Base-by-base conservation (phyloP, 768 basidiomycete genomes). In the Galerina sulciceps region DNA sequence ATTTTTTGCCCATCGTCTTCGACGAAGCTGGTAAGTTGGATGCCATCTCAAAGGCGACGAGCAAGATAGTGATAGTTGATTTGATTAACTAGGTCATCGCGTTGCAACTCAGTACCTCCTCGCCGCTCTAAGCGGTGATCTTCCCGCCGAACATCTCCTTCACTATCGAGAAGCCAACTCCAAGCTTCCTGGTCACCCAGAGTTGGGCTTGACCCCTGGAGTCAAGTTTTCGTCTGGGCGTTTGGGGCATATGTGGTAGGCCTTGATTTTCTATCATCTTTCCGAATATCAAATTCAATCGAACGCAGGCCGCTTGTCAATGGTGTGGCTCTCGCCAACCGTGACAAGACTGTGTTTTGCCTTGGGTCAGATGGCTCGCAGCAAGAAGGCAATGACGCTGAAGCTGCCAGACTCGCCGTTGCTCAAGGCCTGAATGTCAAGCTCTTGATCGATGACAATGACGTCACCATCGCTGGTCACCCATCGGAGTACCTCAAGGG, bases 221-320 rank as follows among this genome's bases (percentile, higher is more conserved):
- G 85, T 95, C 75, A 93, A 93, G 74, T 95, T 95, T 76, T 94
- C 93, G 2, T 94, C 93, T 1, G 93, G 93, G n/a, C 89, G 93
- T 69, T 83, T 95, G 17, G 93, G 93, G 1, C 93, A 95, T 73
- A 86, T 94, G 83, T 95, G 93, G 93, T 81, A 61, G 49, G 78
- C 69, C 37, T 13, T 1, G 22, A 15, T 49, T 36, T 13, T 4
- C 11, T 17, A 11, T 35, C 18, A 15, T 48, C 36, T 35, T 11
- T 23, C 52, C 10, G 35, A 49, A 18, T 49, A 54, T 52, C 22
- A 41, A 44, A 47, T 15, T 53, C 48, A 45, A 54, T 49, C 18
- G 13, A 37, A 34, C 15, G 26, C 63, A 83, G 82, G 83, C 88
- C 93, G 0, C 73, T 91, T 61, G 89, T 94, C 53, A 94, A 94